Evolutionary conservation across 352 stramenopile species (phyloP).

Genomic region (Bremia lactucae): DNA sequence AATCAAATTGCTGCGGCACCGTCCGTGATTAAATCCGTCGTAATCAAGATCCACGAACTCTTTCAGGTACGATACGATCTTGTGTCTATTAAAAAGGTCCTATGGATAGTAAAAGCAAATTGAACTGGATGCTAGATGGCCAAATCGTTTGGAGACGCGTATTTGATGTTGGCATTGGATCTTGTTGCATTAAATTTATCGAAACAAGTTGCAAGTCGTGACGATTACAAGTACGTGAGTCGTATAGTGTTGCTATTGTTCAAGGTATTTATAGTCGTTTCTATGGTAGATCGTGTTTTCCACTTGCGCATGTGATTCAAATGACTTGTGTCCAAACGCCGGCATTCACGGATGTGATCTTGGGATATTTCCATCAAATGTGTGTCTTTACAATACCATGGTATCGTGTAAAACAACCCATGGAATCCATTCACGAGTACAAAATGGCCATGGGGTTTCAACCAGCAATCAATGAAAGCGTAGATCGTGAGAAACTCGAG

Average conservation of each 20-base stretch:
- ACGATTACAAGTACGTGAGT: conserved; percentile 64
- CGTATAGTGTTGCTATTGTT: neutral
- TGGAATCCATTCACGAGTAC: conserved; percentile 49
- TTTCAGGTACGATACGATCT: conserved; percentile 27
- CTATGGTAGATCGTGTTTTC: conserved; percentile 43
- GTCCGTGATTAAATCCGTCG: conserved; percentile 48
- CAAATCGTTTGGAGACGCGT: conserved; percentile 35
- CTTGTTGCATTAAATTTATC: conserved; percentile 58
- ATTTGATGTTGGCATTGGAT: conserved; percentile 65
- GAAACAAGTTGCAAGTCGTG: conserved; percentile 51
- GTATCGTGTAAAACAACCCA: conserved; percentile 40
- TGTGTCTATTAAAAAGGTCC: too few relatives aligned
- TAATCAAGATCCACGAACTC: conserved; percentile 57
- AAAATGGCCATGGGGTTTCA: conserved; percentile 59
- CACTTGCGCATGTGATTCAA: conserved; percentile 62
- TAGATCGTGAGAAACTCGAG: conserved; percentile 45
- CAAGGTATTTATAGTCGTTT: neutral
- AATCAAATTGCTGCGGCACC: conserved; percentile 71
- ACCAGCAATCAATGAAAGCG: conserved; percentile 45
- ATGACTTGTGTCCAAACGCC: conserved; percentile 66
- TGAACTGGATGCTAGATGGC: conserved; percentile 36
- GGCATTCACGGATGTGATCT: conserved; percentile 56
- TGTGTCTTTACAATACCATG: conserved; percentile 67
- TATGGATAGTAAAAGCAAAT: too few relatives aligned
- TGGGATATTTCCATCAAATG: conserved; percentile 65